Evolutionary conservation across 2,329 filamentous ascomycete species (phyloP).

Genomic region (Cercospora berteroae): DNA sequence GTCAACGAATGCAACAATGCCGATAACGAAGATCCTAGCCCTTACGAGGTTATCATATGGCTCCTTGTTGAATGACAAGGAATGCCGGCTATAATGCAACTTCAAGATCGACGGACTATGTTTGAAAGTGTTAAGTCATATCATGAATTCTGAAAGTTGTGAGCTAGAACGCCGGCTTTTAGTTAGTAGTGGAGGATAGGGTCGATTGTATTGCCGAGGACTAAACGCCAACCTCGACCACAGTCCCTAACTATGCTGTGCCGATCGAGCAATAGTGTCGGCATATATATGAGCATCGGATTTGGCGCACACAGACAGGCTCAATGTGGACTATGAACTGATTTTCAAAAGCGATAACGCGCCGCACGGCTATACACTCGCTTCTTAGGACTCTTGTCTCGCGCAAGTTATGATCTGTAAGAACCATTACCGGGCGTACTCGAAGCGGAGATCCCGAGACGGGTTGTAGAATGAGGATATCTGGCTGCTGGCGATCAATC

Average conservation of each 20-base stretch:
- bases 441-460: background rate
- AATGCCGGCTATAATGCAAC: no score
- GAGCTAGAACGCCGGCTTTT: background rate
- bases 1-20: background rate
- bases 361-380: background rate
- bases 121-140: background rate
- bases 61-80: background rate
- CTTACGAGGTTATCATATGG: background rate
- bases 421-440: background rate
- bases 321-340: background rate
- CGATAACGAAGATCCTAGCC: background rate
- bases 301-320: background rate
- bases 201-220: background rate
- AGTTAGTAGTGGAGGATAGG: background rate
- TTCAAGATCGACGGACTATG: no score
- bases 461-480: background rate
- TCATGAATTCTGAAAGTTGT: background rate
- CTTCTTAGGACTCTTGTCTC: background rate
- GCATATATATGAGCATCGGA: background rate
- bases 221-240: background rate
- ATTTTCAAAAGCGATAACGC: background rate
- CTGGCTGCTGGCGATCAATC: background rate
- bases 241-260: background rate
- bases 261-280: background rate
- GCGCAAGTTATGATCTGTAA: background rate